phyloP scores from a whole-genome alignment of 768 basidiomycete genomes.

The Roridomyces roridus region DNA sequence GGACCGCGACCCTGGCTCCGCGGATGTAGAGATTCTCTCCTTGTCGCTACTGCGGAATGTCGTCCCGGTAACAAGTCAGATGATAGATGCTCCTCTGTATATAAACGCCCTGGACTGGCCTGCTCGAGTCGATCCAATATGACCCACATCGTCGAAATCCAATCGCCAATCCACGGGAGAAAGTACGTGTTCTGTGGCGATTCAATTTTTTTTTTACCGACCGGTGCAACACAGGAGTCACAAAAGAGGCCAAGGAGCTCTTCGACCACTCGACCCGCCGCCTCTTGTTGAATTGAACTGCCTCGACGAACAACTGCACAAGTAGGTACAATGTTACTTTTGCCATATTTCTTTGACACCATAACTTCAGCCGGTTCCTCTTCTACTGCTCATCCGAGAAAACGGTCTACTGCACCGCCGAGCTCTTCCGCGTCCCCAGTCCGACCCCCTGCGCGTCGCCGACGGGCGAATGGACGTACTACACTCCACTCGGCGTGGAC shows the following conservation, averaged over 20 bases:
- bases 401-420: conserved; percentile 2
- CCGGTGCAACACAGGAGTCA: not conserved
- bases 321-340: no score
- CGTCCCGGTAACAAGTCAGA: conserved; percentile 16
- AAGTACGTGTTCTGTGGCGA: not conserved
- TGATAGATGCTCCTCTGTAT: conserved; percentile 7
- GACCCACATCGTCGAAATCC: conserved; percentile 3
- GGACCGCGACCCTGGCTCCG: conserved; percentile 12
- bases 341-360: not conserved
- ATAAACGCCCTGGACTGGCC: not conserved
- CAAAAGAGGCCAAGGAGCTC: conserved; percentile 1
- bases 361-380: no score
- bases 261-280: conserved; percentile 16
- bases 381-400: no score
- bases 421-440: conserved; percentile 21
- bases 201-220: not conserved
- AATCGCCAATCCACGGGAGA: conserved; percentile 11
- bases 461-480: conserved; percentile 4
- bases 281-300: conserved; percentile 11
- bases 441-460: not conserved
- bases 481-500: not conserved
- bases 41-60: no score
- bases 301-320: not conserved
- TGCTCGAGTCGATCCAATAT: no score
- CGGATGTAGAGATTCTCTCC: conserved; percentile 7